These are phyloP conservation scores for Ambrosia artemisiifolia DNA, from an alignment of 129 eudicot genomes.

Conservation along the genomic window DNA sequence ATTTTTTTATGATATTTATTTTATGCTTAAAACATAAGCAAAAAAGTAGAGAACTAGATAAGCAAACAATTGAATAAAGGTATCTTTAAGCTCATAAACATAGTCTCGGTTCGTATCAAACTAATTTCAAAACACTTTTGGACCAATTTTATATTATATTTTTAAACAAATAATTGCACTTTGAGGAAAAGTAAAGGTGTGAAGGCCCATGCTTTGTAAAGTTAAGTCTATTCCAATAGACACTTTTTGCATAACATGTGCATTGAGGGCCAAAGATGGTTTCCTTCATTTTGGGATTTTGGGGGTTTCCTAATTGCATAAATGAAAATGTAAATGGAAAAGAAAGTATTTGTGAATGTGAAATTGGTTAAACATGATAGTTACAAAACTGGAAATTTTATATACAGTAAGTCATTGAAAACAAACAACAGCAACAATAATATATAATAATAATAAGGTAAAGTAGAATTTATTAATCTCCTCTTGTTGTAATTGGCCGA, in stretches of 20 bases:
- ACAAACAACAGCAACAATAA: too few species aligned
- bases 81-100: neutral
- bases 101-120: neutral
- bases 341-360: neutral
- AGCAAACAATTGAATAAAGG: conserved; percentile 2
- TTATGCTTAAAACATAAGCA: neutral
- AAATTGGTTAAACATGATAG: too few species aligned
- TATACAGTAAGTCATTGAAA: too few species aligned
- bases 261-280: conserved; percentile 25
- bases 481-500: too few species aligned
- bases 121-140: neutral
- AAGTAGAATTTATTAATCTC: too few species aligned
- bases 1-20: neutral
- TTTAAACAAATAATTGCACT: conserved; percentile 15
- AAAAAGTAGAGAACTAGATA: conserved; percentile 1
- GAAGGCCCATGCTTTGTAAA: conserved; percentile 30
- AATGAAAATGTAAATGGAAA: neutral
- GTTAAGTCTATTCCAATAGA: conserved; percentile 20
- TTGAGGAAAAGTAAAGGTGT: conserved; percentile 6
- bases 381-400: too few species aligned
- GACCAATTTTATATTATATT: neutral
- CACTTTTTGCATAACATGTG: conserved; percentile 27
- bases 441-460: too few species aligned
- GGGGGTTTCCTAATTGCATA: conserved; percentile 14
- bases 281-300: conserved; percentile 22